phyloP scores from a whole-genome alignment of 495 filamentous ascomycete species.

The Staphylotrichum longicolle region DNA sequence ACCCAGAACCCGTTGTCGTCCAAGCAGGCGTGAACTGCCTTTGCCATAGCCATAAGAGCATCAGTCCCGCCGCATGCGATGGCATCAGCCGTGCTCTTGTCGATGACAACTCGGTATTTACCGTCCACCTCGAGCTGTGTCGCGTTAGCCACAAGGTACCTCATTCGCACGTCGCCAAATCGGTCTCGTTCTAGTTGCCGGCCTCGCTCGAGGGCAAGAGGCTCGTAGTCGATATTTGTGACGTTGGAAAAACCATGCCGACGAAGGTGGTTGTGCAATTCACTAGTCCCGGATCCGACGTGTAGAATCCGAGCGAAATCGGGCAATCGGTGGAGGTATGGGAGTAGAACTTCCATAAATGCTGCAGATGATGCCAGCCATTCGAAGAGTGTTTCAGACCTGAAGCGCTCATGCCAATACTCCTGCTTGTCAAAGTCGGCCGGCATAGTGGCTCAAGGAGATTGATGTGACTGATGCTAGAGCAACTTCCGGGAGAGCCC shows the following conservation, averaged over 20 bases:
- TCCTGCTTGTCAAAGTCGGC: slow-evolving; percentile 35
- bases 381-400: slow-evolving; percentile 39
- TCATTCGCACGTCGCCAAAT: slow-evolving; percentile 38
- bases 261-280: slow-evolving; percentile 41
- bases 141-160: slow-evolving; percentile 39
- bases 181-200: slow-evolving; percentile 31
- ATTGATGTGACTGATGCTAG: too few species aligned
- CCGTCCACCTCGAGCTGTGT: slow-evolving; percentile 27
- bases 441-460: slow-evolving; percentile 2
- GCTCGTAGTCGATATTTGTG: slow-evolving; percentile 46
- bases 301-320: slow-evolving; percentile 34
- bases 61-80: slow-evolving; percentile 37
- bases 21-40: slow-evolving; percentile 27
- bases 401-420: slow-evolving; percentile 44
- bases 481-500: too few species aligned
- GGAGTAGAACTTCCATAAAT: slow-evolving; percentile 36
- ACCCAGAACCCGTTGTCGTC: slow-evolving; percentile 38
- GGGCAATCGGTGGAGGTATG: slow-evolving; percentile 26
- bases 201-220: slow-evolving; percentile 38
- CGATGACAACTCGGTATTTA: slow-evolving; percentile 36
- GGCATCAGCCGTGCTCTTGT: slow-evolving; percentile 46
- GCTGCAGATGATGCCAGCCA: slow-evolving; percentile 39
- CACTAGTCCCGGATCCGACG: slow-evolving; percentile 44
- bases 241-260: slow-evolving; percentile 33
- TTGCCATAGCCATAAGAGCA: slow-evolving; percentile 33